These are phyloP conservation scores for Passiflora organensis DNA, from an alignment of 345 rosid species.

Conservation along the genomic window DNA sequence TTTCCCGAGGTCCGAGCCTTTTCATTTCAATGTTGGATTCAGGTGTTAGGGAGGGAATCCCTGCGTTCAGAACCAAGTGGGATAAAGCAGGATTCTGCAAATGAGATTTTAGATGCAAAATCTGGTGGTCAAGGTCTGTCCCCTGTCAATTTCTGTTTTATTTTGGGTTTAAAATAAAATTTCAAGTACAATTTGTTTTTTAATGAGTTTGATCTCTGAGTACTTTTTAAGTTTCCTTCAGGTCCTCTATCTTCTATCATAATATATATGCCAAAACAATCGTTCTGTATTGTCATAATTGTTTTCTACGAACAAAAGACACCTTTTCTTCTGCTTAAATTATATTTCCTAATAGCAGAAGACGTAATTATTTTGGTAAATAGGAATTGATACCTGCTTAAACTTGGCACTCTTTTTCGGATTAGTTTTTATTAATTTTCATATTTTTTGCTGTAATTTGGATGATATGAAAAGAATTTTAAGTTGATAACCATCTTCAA, in stretches of 20 bases:
- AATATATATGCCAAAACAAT: not conserved
- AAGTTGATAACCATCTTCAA: not conserved
- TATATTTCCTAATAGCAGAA: too few relatives aligned
- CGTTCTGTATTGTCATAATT: not conserved
- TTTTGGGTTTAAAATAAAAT: not conserved
- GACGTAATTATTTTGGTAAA: too few relatives aligned
- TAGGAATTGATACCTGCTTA: too few relatives aligned
- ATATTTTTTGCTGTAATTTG: not conserved
- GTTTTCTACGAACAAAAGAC: too few relatives aligned
- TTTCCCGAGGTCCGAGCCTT: not conserved
- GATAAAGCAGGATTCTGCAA: slow-evolving; percentile 33
- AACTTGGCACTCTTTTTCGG: too few relatives aligned
- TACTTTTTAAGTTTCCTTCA: not conserved
- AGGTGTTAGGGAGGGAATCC: slow-evolving; percentile 59
- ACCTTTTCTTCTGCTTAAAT: too few relatives aligned
- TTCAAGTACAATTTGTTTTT: not conserved
- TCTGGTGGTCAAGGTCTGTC: slow-evolving; percentile 29
- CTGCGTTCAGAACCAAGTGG: slow-evolving; percentile 26
- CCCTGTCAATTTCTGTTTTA: not conserved
- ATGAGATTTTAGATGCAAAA: slow-evolving; percentile 38
- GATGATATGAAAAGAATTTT: not conserved
- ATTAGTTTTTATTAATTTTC: not conserved
- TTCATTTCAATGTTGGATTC: slow-evolving; percentile 8
- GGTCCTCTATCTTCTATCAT: not conserved
- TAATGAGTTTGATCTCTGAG: not conserved